Base-by-base conservation (phyloP, 2,329 filamentous ascomycete species). In the Bisporella sp. region DNA sequence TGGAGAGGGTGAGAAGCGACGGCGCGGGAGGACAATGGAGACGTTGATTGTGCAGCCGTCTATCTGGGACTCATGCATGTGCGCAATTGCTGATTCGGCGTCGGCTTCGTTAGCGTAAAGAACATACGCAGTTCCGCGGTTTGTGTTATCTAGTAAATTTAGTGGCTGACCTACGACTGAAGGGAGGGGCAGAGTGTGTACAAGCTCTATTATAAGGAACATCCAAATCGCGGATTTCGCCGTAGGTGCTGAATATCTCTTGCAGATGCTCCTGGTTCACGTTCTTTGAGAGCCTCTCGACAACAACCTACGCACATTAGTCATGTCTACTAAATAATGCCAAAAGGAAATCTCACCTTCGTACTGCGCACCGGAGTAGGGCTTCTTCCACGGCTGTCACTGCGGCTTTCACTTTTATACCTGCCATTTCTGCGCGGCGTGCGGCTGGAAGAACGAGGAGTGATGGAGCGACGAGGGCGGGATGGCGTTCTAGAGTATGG, bases 261-360 rank as follows among this genome's bases (percentile, higher is more conserved):
- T 82, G 79, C 5, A 99, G 73, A 63, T 99, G 93, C 13, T 80
- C 79, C 66, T 92, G 88, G 52, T 88, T 95, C 60, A 99, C 85
- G 63, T 96, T 97, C 68, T 95, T 96, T 4, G 92, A 95, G 63
- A 99, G 76, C 56, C 95, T 91, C 69, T 99, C 93, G 44, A 99
- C 87, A 13, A 99, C 89, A 65, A 99, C 91, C 88, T 96, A 61
- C 8, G 40, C 30, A 28, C 31, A 33, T 64, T 53, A 62, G 52
- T 35, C 41, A 49, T 1, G 9, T 5, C 39, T 28, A 41, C 56
- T 44, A 51, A 48, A 30, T 32, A 21, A 21, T 21, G 5, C 29
- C 35, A 21, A 47, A 35, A 48, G 40, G 5, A 6, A 39, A 43
- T 32, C 46, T 35, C 56, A 76, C 78, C 71, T 81, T 81, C 47